Evolutionary conservation across 106 monocot species (phyloP).

Genomic region (Allium fistulosum): DNA sequence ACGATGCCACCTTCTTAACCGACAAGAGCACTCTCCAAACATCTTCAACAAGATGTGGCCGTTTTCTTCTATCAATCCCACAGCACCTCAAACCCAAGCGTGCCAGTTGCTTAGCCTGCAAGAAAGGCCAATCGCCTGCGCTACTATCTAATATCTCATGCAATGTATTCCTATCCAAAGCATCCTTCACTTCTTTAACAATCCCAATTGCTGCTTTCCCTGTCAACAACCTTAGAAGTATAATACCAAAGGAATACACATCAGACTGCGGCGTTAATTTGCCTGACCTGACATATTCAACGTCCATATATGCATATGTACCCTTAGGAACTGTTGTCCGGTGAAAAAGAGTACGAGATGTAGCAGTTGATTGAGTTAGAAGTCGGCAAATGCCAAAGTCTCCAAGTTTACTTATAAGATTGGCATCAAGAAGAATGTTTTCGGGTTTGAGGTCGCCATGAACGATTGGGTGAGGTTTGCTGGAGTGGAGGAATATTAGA

Average conservation of each 20-base stretch:
- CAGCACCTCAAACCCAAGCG: slow-evolving; percentile 28
- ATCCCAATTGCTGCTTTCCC: slow-evolving; percentile 38
- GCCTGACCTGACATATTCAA: slow-evolving; percentile 32
- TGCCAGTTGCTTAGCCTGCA: slow-evolving; percentile 33
- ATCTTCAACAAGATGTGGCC: slow-evolving; percentile 27
- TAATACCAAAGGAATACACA: slow-evolving; percentile 49
- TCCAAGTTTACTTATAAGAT: slow-evolving; percentile 38
- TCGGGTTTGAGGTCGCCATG: slow-evolving; percentile 41
- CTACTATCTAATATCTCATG: slow-evolving; percentile 28
- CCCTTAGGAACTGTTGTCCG: slow-evolving; percentile 13
- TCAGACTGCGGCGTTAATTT: slow-evolving; percentile 36
- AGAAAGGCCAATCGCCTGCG: slow-evolving; percentile 46
- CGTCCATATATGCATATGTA: slow-evolving; percentile 34
- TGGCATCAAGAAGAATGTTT: slow-evolving; percentile 45
- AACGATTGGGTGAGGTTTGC: slow-evolving; percentile 35
- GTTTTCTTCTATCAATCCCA: slow-evolving; percentile 22
- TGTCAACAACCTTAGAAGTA: slow-evolving; percentile 34
- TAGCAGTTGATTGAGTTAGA: slow-evolving; percentile 9
- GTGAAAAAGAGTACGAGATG: slow-evolving; percentile 7
- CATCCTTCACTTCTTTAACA: slow-evolving; percentile 29
- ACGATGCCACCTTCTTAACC: slow-evolving; percentile 17
- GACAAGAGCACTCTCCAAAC: slow-evolving; percentile 32
- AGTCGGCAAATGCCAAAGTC: slow-evolving; percentile 38
- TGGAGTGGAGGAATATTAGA: slow-evolving; percentile 45
- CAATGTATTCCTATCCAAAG: slow-evolving; percentile 17